Percentiles rank a stretch among this genome's conserved stretches.
Evolutionary conservation across 2,329 filamentous ascomycete species (phyloP).

Genomic region (Trichoderma guizhouense): DNA sequence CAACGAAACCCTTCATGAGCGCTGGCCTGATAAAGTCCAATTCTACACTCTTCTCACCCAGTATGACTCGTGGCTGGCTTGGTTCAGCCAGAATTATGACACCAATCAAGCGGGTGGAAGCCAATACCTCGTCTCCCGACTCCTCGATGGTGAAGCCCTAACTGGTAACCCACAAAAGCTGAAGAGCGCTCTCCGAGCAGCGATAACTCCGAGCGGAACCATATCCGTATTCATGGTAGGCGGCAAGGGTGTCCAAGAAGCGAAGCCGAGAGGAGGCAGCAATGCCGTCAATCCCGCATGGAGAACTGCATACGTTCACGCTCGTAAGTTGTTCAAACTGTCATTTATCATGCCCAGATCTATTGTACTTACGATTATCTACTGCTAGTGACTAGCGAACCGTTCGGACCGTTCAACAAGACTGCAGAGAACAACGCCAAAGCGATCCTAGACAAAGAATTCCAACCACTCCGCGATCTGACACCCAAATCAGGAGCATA

Average conservation of each 20-base stretch:
- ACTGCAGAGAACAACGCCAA: conserved; percentile 30
- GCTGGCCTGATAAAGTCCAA: conserved; percentile 32
- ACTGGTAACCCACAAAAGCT: conserved; percentile 34
- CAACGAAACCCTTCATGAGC: conserved; percentile 36
- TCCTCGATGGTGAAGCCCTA: conserved; percentile 40
- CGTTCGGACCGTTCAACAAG: conserved; percentile 33
- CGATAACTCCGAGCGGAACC: conserved; percentile 27
- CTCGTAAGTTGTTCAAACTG: conserved; percentile 31
- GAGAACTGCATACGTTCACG: conserved; percentile 43
- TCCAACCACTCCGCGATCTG: conserved; percentile 38
- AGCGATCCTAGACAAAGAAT: conserved; percentile 24
- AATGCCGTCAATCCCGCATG: conserved; percentile 51
- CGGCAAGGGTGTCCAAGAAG: conserved; percentile 44
- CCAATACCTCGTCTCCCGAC: conserved; percentile 40
- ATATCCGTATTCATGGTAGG: conserved; percentile 41
- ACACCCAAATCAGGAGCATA: conserved; percentile 43
- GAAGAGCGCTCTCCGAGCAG: conserved; percentile 36
- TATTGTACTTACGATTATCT: background rate
- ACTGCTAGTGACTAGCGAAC: conserved; percentile 26
- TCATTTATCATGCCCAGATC: accelerated
- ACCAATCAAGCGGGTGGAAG: conserved; percentile 34
- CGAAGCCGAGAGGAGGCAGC: conserved; percentile 42
- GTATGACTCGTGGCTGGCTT: conserved; percentile 37
- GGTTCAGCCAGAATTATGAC: conserved; percentile 38
- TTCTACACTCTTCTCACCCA: conserved; percentile 21